Base-by-base conservation (phyloP, 2,329 filamentous ascomycete species). In the Arachnopeziza araneosa region DNA sequence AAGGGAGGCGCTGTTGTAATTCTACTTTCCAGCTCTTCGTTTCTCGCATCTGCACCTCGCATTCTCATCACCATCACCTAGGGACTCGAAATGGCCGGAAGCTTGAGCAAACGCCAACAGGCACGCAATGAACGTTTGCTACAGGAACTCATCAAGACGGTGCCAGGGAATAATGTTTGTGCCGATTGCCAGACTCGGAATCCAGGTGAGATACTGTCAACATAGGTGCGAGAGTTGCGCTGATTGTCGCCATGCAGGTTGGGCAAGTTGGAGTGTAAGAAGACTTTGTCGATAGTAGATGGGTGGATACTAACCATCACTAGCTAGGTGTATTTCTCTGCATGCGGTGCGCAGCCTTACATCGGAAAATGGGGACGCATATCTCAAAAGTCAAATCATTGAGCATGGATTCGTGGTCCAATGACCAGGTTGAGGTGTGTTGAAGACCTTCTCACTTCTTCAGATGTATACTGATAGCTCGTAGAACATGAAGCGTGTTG, bases 331-430 rank as follows among this genome's bases (percentile, higher is more conserved):
- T 98, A 66, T 99, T 99, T 74, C 81, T 99, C 55, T 99, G 95
- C 78, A 96, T 99, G 90, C 91, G 95, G 73, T 99, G 95, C 80
- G 95, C 93, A 57, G 85, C 92, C 58, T 84, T 98, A 71, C 95
- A 99, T 79, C 90, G 95, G 72, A 98, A 98, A 77, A 81, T 99
- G 71, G 95, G 95, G 63, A 98, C 95, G 50, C 95, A 99, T 75
- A 91, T 99, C 64, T 97, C 93, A 67, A 99, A 99, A 75, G 92
- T 99, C 79, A 99, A 99, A 77, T 98, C 93, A 48, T 77, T 99
- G 77, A 98, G 90, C 75, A 98, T 99, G 93, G 95, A 99, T 76
- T 95, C 89, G 67, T 99, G 95, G 95, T 87, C 90, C 54, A 88
- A 88, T 71, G 95, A 98, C 63, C 95, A 99, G 77, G 93, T 99